Base-by-base conservation (phyloP, 257 asterid genomes). In the Nyctanthes arbortristis region DNA sequence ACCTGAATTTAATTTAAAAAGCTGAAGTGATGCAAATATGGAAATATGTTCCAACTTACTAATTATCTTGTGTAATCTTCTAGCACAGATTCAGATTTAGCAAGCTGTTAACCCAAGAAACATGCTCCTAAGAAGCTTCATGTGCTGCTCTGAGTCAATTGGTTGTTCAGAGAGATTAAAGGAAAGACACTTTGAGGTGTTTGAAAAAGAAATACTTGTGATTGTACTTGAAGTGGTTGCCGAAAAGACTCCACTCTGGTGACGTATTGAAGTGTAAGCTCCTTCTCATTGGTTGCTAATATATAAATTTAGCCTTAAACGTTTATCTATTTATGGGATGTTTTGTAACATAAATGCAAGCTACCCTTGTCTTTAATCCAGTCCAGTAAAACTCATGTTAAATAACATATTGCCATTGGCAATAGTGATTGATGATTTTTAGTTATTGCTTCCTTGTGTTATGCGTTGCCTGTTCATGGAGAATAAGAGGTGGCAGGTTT, bases 281-380 rank as follows among this genome's bases (percentile, higher is more conserved):
- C 62, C 25, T 43, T 12, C 52, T 65, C 67, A 63, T 72, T 59
- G 73, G 74, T 73, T 70, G 78, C 66, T 73, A 72, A 71, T 71
- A 63, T 61, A 55, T 58, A 66, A n/a, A n/a, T 62, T 71, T 33
- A 24, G 75, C 71, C 31, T 52, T n/a, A 70, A 35, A 59, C 70
- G 58, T 75, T 70, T 67, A 61, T 68, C 40, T 61, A 66, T 70
- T 22, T 63, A 68, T 68, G 47, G n/a, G 37, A 59, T 73, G 47
- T n/a, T 40, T 37, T 69, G 49, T 62, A 63, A 65, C 60, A 78
- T 78, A 67, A 33, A 13, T 39, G 27, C 68, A 39, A 45, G 60
- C 43, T 9, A 40, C 31, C 34, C 32, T 49, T 66, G 14, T 1
- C 29, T 20, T 25, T 27, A 65, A 43, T 37, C 40, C 14, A 3